Conservation (phyloP, 2,329 filamentous ascomycete genomes). For the Penicillium sp. region DNA sequence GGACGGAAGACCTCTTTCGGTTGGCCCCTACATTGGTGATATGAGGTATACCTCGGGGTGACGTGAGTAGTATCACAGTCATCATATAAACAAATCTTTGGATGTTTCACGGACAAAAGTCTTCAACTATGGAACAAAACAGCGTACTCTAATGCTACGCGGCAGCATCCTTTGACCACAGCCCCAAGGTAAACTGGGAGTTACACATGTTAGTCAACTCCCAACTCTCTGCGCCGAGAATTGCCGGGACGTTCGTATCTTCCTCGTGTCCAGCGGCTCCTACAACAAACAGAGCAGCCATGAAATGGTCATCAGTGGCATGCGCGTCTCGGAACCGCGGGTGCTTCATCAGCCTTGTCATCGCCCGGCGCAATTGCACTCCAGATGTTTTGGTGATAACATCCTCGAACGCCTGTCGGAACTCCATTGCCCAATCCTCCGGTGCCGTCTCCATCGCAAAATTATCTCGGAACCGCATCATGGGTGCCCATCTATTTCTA, state of each 20-base stretch:
- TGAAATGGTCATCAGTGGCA: slow-evolving; percentile 70
- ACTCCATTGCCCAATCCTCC: slow-evolving; percentile 63
- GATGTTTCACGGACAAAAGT: no score
- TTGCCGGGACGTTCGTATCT: slow-evolving; percentile 40
- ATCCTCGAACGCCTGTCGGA: slow-evolving; percentile 66
- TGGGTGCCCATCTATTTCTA: slow-evolving; percentile 65
- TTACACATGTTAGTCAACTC: slow-evolving; percentile 68
- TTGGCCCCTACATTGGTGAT: slow-evolving; percentile 17
- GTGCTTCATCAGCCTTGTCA: slow-evolving; percentile 68
- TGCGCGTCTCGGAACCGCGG: slow-evolving; percentile 67
- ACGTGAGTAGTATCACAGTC: no score
- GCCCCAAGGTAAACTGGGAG: slow-evolving; percentile 59
- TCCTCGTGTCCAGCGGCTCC: slow-evolving; percentile 55
- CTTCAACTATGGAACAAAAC: not conserved
- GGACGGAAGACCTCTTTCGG: slow-evolving; percentile 19
- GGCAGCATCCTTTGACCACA: slow-evolving; percentile 31
- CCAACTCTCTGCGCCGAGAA: slow-evolving; percentile 61
- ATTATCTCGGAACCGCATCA: slow-evolving; percentile 64
- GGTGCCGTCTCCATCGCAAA: slow-evolving; percentile 62
- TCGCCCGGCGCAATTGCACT: slow-evolving; percentile 54
- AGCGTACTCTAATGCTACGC: not conserved
- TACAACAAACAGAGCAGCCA: slow-evolving; percentile 65
- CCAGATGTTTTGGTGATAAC: slow-evolving; percentile 57
- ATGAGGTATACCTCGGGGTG: slow-evolving; percentile 2
- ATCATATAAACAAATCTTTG: no score